Conservation (phyloP, 2,329 filamentous ascomycete genomes). For the Epichloe gansuensis region DNA sequence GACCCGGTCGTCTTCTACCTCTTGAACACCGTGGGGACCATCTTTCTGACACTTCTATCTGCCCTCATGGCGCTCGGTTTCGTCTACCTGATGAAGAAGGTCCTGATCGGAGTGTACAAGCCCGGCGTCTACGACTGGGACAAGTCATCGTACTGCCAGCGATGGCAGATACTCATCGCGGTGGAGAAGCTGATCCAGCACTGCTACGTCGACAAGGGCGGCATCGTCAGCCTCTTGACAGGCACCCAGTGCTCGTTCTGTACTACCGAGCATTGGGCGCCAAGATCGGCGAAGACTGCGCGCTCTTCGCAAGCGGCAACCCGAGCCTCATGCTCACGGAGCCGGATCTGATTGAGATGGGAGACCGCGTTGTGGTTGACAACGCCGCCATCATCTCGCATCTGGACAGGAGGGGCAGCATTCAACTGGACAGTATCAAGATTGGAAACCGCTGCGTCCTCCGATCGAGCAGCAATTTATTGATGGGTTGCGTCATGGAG, state of each 20-base stretch:
- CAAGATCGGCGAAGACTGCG: constrained; percentile 39
- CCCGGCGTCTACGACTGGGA: constrained; percentile 46
- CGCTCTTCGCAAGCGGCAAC: constrained; percentile 39
- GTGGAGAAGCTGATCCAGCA: constrained; percentile 37
- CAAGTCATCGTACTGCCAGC: constrained; percentile 42
- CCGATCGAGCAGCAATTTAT: constrained; percentile 35
- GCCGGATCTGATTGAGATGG: constrained; percentile 40
- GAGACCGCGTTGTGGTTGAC: constrained; percentile 39
- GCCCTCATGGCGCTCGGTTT: constrained; percentile 29
- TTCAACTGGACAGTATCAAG: constrained; percentile 37
- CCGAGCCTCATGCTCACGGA: constrained; percentile 43
- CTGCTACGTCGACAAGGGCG: constrained; percentile 35
- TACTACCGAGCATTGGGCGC: constrained; percentile 43
- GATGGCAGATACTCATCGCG: constrained; percentile 41
- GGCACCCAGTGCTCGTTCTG: constrained; percentile 36
- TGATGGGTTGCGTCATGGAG: constrained; percentile 40
- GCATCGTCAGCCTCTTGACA: constrained; percentile 36
- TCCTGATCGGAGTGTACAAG: constrained; percentile 34
- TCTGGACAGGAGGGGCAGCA: constrained; percentile 43
- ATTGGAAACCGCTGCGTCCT: constrained; percentile 41
- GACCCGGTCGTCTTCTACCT: constrained; percentile 27
- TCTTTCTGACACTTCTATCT: constrained; percentile 28
- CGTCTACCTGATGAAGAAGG: constrained; percentile 37
- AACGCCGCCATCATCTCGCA: constrained; percentile 43
- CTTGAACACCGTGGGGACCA: constrained; percentile 26